Base-by-base conservation (phyloP, 352 stramenopile genomes). In the Phytophthora hibernalis region DNA sequence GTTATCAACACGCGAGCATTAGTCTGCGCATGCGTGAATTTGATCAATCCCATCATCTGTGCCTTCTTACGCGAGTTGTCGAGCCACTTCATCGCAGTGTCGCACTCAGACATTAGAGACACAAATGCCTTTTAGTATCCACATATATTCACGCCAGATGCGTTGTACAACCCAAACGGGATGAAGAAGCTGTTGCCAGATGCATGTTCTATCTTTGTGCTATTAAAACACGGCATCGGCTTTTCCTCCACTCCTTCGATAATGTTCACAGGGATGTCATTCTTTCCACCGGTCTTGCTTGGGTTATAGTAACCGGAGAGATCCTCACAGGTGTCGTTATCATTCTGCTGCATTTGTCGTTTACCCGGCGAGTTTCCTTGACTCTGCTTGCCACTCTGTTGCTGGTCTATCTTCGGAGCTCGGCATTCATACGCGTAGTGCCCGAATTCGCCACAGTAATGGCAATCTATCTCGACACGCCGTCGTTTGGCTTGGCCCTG, bases 131-230 rank as follows among this genome's bases (percentile, higher is more conserved):
- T 48, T 13, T n/a, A 10, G 22, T 26, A 65, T 31, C 57, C 57
- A 20, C 57, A 58, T 8, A 65, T 65, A 47, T 65, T 51, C 15
- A 65, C 57, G n/a, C 33, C 37, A 26, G 47, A 53, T 28, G 48
- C 37, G 18, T 58, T 65, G 48, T 48, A 48, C 57, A 58, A 47
- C 6, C 58, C 24, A 28, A 65, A 58, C 37, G 37, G 37, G 16
- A 44, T 44, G 37, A 22, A 44, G 16, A 44, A 22, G 37, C 16
- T 44, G 37, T 44, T 21, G 8, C 37, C 37, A 5, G 37, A 22
- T 16, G 33, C 7, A 40, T 40, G 12, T 40, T 16, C 33, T 8
- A 11, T 3, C 15, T 44, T 21, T 8, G 13, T 44, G 16, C 21
- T 44, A 21, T 20, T 44, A 22, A 22, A 44, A 44, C 13, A 44